Conservation (phyloP, 2,329 filamentous ascomycete genomes). For the Torrubiellomyces zombiae region DNA sequence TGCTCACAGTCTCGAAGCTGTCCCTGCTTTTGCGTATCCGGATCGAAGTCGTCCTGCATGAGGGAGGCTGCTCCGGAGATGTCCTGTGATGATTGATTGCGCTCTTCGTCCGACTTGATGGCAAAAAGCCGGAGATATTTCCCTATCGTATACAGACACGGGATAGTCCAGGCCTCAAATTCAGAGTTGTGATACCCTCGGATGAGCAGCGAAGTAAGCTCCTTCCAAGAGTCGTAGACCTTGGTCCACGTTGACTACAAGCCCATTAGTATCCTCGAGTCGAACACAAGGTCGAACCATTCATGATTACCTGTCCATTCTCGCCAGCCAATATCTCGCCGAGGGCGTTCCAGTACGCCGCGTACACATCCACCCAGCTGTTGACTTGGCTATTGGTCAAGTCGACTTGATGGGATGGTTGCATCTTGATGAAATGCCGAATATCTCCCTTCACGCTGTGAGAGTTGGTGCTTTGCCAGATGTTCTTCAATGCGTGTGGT, state of each 20-base stretch:
- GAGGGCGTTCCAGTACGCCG: slow-evolving; percentile 67
- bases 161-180: slow-evolving; percentile 83
- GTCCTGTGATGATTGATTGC: slow-evolving; percentile 19
- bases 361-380: slow-evolving; percentile 79
- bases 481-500: slow-evolving; percentile 47
- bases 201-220: slow-evolving; percentile 59
- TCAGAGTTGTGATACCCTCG: slow-evolving; percentile 62
- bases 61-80: slow-evolving; percentile 22
- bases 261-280: neutral
- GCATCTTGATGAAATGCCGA: slow-evolving; percentile 52
- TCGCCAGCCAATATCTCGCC: slow-evolving; percentile 49
- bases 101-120: slow-evolving; percentile 71
- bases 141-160: slow-evolving; percentile 72
- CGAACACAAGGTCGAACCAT: neutral
- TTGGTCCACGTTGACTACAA: slow-evolving; percentile 51
- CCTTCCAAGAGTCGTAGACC: slow-evolving; percentile 80
- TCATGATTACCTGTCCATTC: slow-evolving; percentile 19
- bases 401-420: slow-evolving; percentile 32
- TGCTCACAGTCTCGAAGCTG: slow-evolving; percentile 83
- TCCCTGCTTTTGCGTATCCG: slow-evolving; percentile 59
- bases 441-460: slow-evolving; percentile 53
- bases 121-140: slow-evolving; percentile 80
- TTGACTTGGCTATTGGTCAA: slow-evolving; percentile 51
- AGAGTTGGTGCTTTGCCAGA: slow-evolving; percentile 55
- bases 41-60: slow-evolving; percentile 70